Evolutionary conservation across 2,329 filamentous ascomycete species (phyloP), one percentile per base, ranked within the genome.

Genomic region (Aulographum hederae): DNA sequence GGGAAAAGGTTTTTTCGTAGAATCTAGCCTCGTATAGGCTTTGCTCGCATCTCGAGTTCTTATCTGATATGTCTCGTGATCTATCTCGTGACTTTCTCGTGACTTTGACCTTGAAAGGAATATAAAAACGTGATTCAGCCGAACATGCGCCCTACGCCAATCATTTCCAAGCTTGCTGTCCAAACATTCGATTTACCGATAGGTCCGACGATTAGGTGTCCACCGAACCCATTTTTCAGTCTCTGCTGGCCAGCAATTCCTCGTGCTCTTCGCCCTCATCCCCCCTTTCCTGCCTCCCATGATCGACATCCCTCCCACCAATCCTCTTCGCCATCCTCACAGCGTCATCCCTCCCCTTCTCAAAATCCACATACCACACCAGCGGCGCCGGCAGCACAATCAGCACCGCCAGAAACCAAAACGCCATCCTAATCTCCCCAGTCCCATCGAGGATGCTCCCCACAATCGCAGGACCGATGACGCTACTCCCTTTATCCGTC

Each of bases 401-500:
- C 32, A 94, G 53, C 2, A 71, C 62, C 0, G 79, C 80, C 32
- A 95, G 57, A 49, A 94, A 94, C 56, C 76, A 76, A 52, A 95
- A 94, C 1, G 84, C 82, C 2, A 52, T 52, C 13, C 56, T 34
- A 18, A 60, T 57, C 1, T 46, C 54, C 0, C 56, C 55, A 5
- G 50, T 45, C 2, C 44, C 67, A 48, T 93, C 84, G 6, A 91
- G 89, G 38, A 94, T 91, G 18, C 70, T 68, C 0, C 84, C 86
- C 1, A 94, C 85, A 42, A 95, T 80, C 1, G 80, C 77, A 0
- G 86, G 86, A 0, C 86, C 86, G 47, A 94, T 86, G 2, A 92
- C 67, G 46, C 79, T 89, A 14, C 79, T 89, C 1, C 84, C 84
- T 52, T 94, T 95, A 51, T 95, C 86, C 1, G 86, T 94, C 37